phyloP scores from a whole-genome alignment of 2,329 filamentous ascomycete genomes.

The Corniculantispora saksenae region DNA sequence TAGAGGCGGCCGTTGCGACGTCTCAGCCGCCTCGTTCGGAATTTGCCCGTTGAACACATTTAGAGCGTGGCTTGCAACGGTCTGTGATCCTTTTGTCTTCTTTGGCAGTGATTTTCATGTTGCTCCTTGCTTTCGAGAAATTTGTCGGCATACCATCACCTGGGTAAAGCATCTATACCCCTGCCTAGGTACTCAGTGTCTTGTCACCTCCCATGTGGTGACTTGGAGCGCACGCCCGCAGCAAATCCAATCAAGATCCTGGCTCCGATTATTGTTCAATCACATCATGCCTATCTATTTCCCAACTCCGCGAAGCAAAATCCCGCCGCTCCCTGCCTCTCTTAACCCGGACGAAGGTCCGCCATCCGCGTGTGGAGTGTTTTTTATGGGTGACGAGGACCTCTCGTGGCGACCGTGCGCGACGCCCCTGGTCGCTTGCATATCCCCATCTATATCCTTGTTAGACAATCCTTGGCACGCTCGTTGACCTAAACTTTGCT shows the following conservation, averaged over 20 bases:
- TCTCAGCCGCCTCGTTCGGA: background rate
- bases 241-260: constrained; percentile 7
- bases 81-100: background rate
- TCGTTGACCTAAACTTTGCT: background rate
- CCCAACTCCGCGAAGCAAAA: background rate
- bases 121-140: background rate
- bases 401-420: constrained; percentile 9
- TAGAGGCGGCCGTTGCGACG: background rate
- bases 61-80: background rate
- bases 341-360: background rate
- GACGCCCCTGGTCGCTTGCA: background rate
- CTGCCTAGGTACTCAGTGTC: background rate
- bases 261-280: background rate
- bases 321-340: background rate
- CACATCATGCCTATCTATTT: background rate
- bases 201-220: constrained; percentile 3
- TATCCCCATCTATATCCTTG: background rate
- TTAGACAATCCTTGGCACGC: background rate
- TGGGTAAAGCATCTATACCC: background rate
- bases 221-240: background rate
- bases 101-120: background rate
- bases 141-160: background rate
- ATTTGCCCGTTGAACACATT: background rate
- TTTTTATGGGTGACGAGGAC: constrained; percentile 5
- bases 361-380: constrained; percentile 12